These are phyloP conservation scores for Mycena olivaceomarginata DNA, from an alignment of 768 basidiomycete species.

Conservation along the genomic window DNA sequence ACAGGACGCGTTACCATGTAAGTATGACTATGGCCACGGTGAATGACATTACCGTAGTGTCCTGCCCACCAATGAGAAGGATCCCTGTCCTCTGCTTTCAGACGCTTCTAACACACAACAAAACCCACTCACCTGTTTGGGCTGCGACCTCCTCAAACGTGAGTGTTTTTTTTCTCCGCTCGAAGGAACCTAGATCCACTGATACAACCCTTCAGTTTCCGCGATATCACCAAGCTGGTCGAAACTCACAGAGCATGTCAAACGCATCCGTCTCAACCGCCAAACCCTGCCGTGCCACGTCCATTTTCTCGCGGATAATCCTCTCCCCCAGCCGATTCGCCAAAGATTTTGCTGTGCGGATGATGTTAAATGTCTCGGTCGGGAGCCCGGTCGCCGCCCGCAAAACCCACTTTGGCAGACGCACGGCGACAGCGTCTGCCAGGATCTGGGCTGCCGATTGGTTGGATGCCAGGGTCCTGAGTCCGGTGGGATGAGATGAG, in stretches of 20 bases:
- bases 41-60: slow-evolving; percentile 17
- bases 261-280: slow-evolving; percentile 5
- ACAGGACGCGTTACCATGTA: not conserved
- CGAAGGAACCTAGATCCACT: not conserved
- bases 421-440: not conserved
- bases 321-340: not conserved
- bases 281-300: not conserved
- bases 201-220: not conserved
- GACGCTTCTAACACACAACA: not conserved
- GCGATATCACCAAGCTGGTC: not conserved
- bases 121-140: not conserved
- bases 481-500: not conserved
- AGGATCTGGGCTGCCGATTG: slow-evolving; percentile 3
- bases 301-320: slow-evolving; percentile 10
- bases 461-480: not conserved
- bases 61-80: slow-evolving; percentile 22
- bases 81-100: not conserved
- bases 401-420: slow-evolving; percentile 7
- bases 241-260: slow-evolving; percentile 1
- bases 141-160: slow-evolving; percentile 11
- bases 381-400: not conserved
- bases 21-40: not conserved
- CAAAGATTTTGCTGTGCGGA: not conserved
- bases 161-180: slow-evolving; percentile 22
- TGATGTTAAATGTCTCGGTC: not conserved